These are phyloP conservation scores for Phytophthora syringae DNA, from an alignment of 352 stramenopile genomes.

Conservation along the genomic window DNA sequence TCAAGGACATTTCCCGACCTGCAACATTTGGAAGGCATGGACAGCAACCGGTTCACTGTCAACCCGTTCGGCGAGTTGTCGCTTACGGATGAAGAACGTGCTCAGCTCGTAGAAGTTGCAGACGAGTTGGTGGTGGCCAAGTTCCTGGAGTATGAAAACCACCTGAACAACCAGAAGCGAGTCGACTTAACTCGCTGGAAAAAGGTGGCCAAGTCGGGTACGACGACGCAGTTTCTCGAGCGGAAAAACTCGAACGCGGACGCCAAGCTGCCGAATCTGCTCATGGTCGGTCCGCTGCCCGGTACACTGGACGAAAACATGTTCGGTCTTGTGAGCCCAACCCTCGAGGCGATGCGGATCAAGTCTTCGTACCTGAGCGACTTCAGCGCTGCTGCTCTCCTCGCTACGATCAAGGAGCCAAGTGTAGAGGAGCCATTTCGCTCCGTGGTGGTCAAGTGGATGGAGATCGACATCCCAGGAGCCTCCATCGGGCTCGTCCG, in stretches of 20 bases:
- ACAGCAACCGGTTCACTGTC: conserved; percentile 22
- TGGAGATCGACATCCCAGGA: conserved; percentile 36
- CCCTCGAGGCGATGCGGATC: conserved; percentile 32
- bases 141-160: conserved; percentile 28
- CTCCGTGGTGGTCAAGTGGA: conserved; percentile 41
- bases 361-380: conserved; percentile 33
- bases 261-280: conserved; percentile 23
- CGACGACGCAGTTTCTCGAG: conserved; percentile 18
- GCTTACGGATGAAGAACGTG: conserved; percentile 6
- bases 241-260: conserved; percentile 17
- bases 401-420: conserved; percentile 47
- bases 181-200: conserved; percentile 27
- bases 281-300: conserved; percentile 32
- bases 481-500: conserved; percentile 22
- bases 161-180: conserved; percentile 19
- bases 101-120: conserved; percentile 19
- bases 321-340: conserved; percentile 45
- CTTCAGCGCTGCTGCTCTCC: conserved; percentile 44
- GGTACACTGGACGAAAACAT: conserved; percentile 47
- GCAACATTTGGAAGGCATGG: too few species aligned
- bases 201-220: conserved; percentile 8
- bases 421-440: conserved; percentile 53
- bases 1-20: not conserved
- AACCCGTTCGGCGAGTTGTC: conserved; percentile 22
- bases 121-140: conserved; percentile 17